Conservation (phyloP, 495 filamentous ascomycete species). For the Paragyromitra xinjiangensis region DNA sequence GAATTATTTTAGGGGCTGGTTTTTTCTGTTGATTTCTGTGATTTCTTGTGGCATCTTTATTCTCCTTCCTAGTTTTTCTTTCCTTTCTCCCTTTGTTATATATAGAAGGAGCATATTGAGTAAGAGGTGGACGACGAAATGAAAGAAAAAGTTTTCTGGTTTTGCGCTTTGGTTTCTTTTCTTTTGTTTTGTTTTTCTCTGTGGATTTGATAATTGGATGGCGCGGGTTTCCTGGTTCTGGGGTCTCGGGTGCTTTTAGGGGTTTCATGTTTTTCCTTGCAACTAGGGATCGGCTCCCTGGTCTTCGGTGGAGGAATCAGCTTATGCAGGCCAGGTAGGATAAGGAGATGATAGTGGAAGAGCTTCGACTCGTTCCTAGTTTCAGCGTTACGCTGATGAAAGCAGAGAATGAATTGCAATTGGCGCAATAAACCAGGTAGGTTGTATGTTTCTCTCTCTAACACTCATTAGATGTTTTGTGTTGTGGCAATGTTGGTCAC, state of each 20-base stretch:
- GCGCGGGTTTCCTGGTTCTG: conserved; percentile 41
- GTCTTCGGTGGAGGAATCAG: conserved; percentile 10
- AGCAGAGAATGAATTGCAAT: conserved; percentile 7
- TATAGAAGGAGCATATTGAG: conserved; percentile 50
- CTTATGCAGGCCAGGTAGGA: conserved; percentile 8
- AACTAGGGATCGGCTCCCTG: conserved; percentile 3
- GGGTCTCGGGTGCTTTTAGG: conserved; percentile 38
- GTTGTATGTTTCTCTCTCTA: background rate
- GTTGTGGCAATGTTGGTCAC: background rate
- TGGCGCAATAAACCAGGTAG: background rate
- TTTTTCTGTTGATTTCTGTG: conserved; percentile 45
- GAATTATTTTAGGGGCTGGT: conserved; percentile 40
- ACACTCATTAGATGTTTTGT: background rate
- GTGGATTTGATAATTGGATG: conserved; percentile 47
- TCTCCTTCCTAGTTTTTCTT: conserved; percentile 21
- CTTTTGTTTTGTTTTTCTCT: conserved; percentile 45
- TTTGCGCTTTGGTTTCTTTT: conserved; percentile 46
- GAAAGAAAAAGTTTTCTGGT: conserved; percentile 50
- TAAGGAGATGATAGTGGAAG: background rate
- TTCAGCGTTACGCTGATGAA: conserved; percentile 3
- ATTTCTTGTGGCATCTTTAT: conserved; percentile 43
- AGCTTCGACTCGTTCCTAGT: background rate
- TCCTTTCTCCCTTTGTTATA: conserved; percentile 48
- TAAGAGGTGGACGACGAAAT: conserved; percentile 51
- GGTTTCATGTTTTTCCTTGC: conserved; percentile 37